Evolutionary conservation across 2,329 filamentous ascomycete species (phyloP).

Genomic region (Diaporthe aspalathi): DNA sequence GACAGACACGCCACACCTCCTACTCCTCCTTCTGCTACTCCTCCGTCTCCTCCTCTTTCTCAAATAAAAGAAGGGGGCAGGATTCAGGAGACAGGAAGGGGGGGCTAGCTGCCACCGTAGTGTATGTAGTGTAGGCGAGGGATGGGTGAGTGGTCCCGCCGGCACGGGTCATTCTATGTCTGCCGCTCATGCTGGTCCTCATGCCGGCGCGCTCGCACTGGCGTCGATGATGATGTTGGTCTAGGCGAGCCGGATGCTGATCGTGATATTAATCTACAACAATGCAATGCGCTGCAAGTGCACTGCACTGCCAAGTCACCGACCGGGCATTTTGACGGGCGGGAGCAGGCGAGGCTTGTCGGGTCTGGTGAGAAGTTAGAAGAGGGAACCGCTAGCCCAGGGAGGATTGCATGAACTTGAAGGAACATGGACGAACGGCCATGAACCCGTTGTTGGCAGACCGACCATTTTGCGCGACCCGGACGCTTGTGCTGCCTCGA

Average conservation of each 20-base stretch:
- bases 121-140: background rate
- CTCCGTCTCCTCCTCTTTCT: background rate
- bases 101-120: too few relatives aligned
- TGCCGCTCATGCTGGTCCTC: background rate
- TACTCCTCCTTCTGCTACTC: background rate
- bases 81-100: constrained; percentile 4
- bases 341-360: constrained; percentile 11
- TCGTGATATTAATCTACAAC: background rate
- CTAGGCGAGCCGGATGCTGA: background rate
- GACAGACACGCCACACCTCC: constrained; percentile 30
- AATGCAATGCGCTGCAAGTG: constrained; percentile 36
- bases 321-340: constrained; percentile 11
- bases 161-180: constrained; percentile 13
- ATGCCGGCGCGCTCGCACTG: background rate
- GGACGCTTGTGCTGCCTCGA: background rate
- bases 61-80: constrained; percentile 3
- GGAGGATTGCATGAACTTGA: constrained; percentile 21
- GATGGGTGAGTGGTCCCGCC: constrained; percentile 3
- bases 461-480: background rate
- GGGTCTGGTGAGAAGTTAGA: background rate
- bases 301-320: constrained; percentile 34
- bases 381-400: constrained; percentile 16
- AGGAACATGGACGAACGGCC: background rate
- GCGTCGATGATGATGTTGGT: background rate
- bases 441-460: background rate